Conservation (phyloP, 1,284 basidiomycete genomes). For the Athelia sp. region DNA sequence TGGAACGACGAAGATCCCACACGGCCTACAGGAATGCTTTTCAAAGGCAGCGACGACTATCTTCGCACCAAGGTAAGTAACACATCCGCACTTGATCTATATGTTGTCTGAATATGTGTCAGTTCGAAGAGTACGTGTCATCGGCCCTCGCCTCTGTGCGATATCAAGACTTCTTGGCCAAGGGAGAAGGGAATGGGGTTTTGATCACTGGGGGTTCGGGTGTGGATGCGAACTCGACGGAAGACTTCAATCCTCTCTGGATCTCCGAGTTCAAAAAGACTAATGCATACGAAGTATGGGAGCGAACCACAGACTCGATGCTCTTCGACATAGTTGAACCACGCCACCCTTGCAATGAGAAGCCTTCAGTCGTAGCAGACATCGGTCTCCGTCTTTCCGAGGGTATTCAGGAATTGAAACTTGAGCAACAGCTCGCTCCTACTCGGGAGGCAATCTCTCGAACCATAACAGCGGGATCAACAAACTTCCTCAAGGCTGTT, state of each 20-base stretch:
- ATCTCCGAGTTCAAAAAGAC: conserved; percentile 81
- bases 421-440: conserved; percentile 87
- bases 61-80: conserved; percentile 71
- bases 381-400: conserved; percentile 84
- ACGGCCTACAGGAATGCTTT: conserved; percentile 55
- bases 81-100: neutral
- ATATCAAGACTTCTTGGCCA: conserved; percentile 76
- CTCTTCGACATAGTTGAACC: conserved; percentile 93
- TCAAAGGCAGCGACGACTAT: conserved; percentile 92
- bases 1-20: conserved; percentile 67
- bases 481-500: conserved; percentile 83
- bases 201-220: conserved; percentile 61
- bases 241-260: conserved; percentile 83
- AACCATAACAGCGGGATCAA: conserved; percentile 69
- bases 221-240: conserved; percentile 45
- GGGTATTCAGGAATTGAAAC: conserved; percentile 85
- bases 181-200: conserved; percentile 58
- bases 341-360: conserved; percentile 84
- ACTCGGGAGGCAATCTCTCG: conserved; percentile 80
- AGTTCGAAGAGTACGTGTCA: conserved; percentile 85
- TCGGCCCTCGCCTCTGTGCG: conserved; percentile 80
- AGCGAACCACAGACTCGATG: conserved; percentile 80
- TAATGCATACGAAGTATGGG: conserved; percentile 84
- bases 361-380: conserved; percentile 83
- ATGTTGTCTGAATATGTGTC: neutral